Evolutionary conservation across 1,284 basidiomycete species (phyloP), one percentile per base, ranked within the genome.

Genomic region (Apiotrichum akiyoshidainum): DNA sequence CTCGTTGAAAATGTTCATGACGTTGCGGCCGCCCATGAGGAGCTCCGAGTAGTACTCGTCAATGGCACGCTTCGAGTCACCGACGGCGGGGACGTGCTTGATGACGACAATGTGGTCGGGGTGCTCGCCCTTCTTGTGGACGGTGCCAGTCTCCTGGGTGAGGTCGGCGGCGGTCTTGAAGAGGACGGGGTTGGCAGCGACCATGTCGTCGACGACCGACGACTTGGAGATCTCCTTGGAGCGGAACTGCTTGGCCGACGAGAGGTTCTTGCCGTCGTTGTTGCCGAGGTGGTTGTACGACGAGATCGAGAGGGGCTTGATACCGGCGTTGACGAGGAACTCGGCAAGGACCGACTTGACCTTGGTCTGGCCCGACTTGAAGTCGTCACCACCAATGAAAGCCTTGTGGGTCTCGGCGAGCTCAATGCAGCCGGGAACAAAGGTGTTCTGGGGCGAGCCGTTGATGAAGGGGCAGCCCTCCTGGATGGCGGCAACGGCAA

Each of bases 241-340:
- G 83, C 88, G 89, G 87, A 98, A 98, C 81, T 98, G 94, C 64
- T 81, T 82, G 78, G 92, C 90, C n/a, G 91, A 88, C 60, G 86
- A 89, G 72, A 98, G 81, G 81, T 97, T 96, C 80, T 87, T 87
- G 35, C 93, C 94, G 75, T 97, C 94, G 77, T 98, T 98, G 84
- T 98, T 98, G 44, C 96, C 95, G 54, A 99, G 86, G 79, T 99
- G 95, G 84, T 98, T 99, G 85, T 99, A 99, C 35, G 90, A 93
- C 31, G 93, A 88, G 69, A 98, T 96, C 60, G 89, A 91, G 75
- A 96, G 85, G 34, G 94, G 94, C 83, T 98, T 98, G 84, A 98
- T 98, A 67, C 95, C 95, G 11, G 94, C 93, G 78, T 98, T 97
- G 77, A 98, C 94, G 66, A 99, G 86, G 85, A 96, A 98, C 82